phyloP scores from a whole-genome alignment of 805 yeast genomes.

The Candida maris region DNA sequence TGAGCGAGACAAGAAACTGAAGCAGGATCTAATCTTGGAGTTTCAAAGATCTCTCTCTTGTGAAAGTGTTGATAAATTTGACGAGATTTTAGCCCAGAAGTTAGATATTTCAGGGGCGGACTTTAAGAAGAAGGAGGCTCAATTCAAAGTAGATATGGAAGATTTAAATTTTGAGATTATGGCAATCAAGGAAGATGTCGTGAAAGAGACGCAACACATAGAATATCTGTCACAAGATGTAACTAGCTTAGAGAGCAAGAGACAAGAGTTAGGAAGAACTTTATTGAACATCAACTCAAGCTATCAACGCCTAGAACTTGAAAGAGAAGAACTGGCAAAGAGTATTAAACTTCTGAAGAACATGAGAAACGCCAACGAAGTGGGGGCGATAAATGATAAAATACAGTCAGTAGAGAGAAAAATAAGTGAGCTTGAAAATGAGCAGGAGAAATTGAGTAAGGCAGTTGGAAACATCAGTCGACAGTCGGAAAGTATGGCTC shows the following conservation, averaged over 20 bases:
- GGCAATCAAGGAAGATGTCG: constrained; percentile 30
- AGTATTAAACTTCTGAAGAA: constrained; percentile 34
- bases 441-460: constrained; percentile 50
- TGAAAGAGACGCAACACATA: constrained; percentile 41
- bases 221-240: constrained; percentile 42
- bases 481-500: constrained; percentile 58
- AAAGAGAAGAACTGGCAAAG: constrained; percentile 38
- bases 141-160: constrained; percentile 10
- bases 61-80: constrained; percentile 9
- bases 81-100: constrained; percentile 4
- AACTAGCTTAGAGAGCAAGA: constrained; percentile 32
- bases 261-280: constrained; percentile 35
- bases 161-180: constrained; percentile 16
- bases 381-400: constrained; percentile 30
- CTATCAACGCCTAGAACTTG: constrained; percentile 46
- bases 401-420: constrained; percentile 37
- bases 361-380: constrained; percentile 26
- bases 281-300: constrained; percentile 37
- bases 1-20: constrained; percentile 16
- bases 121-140: constrained; percentile 2
- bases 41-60: constrained; percentile 6
- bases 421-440: constrained; percentile 36
- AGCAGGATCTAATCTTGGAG: constrained; percentile 10
- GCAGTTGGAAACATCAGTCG: constrained; percentile 50
- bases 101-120: constrained; percentile 3